Percentiles rank a stretch among this genome's conserved stretches.
phyloP scores from a whole-genome alignment of 2,329 filamentous ascomycete genomes.

The Fusarium globosum region DNA sequence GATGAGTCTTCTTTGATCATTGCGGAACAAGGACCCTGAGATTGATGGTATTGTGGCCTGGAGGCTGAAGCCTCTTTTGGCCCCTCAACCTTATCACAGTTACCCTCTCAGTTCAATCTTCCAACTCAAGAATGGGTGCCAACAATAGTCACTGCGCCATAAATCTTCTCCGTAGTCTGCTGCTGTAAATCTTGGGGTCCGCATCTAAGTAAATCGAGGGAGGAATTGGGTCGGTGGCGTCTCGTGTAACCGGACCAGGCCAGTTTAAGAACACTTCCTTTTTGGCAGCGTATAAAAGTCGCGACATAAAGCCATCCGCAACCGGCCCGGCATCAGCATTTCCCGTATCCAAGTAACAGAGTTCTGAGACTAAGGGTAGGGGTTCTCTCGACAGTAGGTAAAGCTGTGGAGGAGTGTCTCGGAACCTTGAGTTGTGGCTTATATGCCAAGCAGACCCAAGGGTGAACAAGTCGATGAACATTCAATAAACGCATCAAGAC shows the following conservation, averaged over 20 bases:
- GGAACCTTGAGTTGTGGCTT: neutral
- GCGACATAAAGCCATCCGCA: neutral
- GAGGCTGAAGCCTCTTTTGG: no score
- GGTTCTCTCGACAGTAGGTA: no score
- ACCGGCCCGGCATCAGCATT: neutral
- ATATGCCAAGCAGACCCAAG: neutral
- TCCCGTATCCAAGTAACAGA: neutral
- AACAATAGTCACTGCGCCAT: accelerated
- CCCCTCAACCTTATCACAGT: no score
- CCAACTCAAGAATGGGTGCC: accelerated
- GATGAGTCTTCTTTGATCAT: no score
- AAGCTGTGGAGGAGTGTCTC: neutral
- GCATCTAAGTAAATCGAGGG: accelerated
- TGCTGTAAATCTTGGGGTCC: accelerated
- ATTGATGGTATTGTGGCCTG: no score
- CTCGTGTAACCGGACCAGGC: neutral
- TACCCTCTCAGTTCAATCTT: accelerated
- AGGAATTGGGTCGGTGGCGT: neutral
- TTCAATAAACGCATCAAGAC: neutral
- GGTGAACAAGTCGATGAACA: neutral
- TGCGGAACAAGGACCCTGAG: no score
- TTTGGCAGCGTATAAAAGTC: neutral
- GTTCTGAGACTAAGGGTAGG: no score
- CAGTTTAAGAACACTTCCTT: neutral
- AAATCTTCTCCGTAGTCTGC: neutral